Evolutionary conservation across 2,329 filamentous ascomycete species (phyloP).

Genomic region (Nigrospora oryzae): DNA sequence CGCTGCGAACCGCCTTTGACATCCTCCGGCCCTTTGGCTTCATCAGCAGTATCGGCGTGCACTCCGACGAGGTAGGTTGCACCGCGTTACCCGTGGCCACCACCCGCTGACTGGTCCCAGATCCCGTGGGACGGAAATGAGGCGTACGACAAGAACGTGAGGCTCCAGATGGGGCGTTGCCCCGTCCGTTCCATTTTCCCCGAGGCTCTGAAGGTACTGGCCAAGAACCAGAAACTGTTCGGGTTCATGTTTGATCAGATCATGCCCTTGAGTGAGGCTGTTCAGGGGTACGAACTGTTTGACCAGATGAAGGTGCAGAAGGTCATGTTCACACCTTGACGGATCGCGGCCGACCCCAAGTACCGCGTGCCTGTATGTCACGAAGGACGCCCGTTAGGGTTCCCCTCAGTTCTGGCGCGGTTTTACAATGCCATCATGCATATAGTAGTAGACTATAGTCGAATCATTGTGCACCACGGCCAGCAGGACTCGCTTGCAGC

Average conservation of each 20-base stretch:
- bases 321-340: slow-evolving; percentile 55
- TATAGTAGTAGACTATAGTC: slow-evolving; percentile 75
- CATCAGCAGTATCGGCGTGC: slow-evolving; percentile 69
- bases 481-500: slow-evolving; percentile 62
- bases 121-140: slow-evolving; percentile 33
- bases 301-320: slow-evolving; percentile 68
- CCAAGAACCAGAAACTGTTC: slow-evolving; percentile 5
- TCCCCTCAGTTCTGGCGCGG: slow-evolving; percentile 64
- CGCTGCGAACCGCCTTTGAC: slow-evolving; percentile 63
- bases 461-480: slow-evolving; percentile 73
- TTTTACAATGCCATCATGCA: slow-evolving; percentile 83
- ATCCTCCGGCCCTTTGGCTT: slow-evolving; percentile 63
- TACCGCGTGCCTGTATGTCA: not conserved
- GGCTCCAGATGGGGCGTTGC: slow-evolving; percentile 68
- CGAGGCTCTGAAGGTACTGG: slow-evolving; percentile 5
- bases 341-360: not conserved
- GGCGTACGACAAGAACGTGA: slow-evolving; percentile 55
- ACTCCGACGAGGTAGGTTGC: slow-evolving; percentile 56
- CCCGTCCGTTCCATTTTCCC: slow-evolving; percentile 38
- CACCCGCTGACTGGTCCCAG: slow-evolving; percentile 30
- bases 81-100: not conserved
- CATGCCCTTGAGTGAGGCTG: slow-evolving; percentile 60
- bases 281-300: slow-evolving; percentile 63
- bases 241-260: slow-evolving; percentile 70
- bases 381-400: not conserved